Evolutionary conservation across 2,329 filamentous ascomycete genomes (phyloP).

Genomic region (Cercospora sp.): DNA sequence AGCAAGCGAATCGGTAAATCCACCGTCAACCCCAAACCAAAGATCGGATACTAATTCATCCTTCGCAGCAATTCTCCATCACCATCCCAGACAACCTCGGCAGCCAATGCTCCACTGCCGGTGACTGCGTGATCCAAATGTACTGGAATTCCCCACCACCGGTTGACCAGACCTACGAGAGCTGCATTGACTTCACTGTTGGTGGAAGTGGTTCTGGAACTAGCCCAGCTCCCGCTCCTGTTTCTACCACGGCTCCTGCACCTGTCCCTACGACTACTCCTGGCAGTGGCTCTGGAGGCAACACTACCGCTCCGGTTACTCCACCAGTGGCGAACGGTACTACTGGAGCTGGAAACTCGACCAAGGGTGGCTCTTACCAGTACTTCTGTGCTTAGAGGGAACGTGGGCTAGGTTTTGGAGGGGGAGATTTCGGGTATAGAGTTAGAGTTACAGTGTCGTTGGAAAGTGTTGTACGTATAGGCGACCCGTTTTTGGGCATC

Average conservation of each 20-base stretch:
- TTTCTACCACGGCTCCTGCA: background rate
- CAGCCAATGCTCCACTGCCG: slow-evolving; percentile 49
- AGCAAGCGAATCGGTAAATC: slow-evolving; percentile 40
- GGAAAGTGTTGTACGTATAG: background rate
- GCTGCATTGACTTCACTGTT: slow-evolving; percentile 61
- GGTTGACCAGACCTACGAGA: slow-evolving; percentile 63
- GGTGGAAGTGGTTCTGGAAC: slow-evolving; percentile 11
- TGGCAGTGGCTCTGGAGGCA: background rate
- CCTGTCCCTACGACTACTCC: background rate
- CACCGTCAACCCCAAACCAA: too few relatives aligned
- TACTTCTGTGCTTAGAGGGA: background rate
- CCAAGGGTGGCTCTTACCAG: background rate
- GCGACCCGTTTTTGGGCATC: background rate
- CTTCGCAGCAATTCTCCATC: slow-evolving; percentile 51
- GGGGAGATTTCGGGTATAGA: background rate
- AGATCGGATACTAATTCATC: too few relatives aligned
- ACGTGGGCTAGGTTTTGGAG: background rate
- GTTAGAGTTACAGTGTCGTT: background rate
- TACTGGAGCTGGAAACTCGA: background rate
- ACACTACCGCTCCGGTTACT: background rate
- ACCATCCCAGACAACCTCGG: slow-evolving; percentile 55
- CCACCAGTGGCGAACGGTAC: background rate
- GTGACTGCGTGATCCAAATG: slow-evolving; percentile 61
- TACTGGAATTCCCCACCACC: slow-evolving; percentile 56
- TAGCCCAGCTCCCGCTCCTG: background rate